phyloP scores from a whole-genome alignment of 495 filamentous ascomycete species.

The Aspergillus asperescens region DNA sequence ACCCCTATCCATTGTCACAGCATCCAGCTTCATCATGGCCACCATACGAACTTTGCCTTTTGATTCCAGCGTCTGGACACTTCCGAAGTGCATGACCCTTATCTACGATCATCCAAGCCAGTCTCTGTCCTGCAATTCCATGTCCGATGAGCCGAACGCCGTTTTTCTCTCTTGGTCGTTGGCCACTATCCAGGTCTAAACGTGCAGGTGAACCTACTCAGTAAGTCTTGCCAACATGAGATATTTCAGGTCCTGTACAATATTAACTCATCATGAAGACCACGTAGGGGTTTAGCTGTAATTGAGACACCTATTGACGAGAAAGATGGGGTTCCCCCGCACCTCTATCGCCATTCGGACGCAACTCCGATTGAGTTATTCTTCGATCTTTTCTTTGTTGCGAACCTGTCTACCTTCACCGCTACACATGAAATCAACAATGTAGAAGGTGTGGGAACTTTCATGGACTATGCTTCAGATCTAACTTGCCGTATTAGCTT shows the following conservation, averaged over 20 bases:
- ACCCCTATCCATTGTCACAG: background rate
- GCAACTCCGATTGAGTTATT: constrained; percentile 58
- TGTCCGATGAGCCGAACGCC: constrained; percentile 16
- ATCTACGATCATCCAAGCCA: background rate
- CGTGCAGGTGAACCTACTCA: constrained; percentile 5
- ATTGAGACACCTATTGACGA: constrained; percentile 34
- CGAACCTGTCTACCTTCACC: constrained; percentile 61
- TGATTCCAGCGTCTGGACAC: background rate
- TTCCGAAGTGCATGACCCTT: background rate
- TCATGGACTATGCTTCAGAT: background rate
- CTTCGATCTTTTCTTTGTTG: constrained; percentile 66
- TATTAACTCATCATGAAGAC: constrained; percentile 12
- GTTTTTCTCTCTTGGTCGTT: constrained; percentile 18
- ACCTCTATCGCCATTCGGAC: constrained; percentile 37
- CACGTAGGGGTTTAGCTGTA: constrained; percentile 23
- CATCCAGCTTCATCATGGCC: background rate
- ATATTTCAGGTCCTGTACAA: background rate
- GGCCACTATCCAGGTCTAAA: constrained; percentile 14
- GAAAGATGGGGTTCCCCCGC: constrained; percentile 19
- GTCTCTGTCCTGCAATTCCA: constrained; percentile 1
- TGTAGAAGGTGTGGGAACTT: constrained; percentile 27
- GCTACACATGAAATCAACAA: constrained; percentile 51
- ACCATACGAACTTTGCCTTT: background rate
- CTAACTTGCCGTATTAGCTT: constrained; percentile 21
- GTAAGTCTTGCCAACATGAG: constrained; percentile 17